Percentiles rank a stretch among this genome's conserved stretches.
phyloP scores from a whole-genome alignment of 306 rosid genomes.

The Gastrolobium villosum region DNA sequence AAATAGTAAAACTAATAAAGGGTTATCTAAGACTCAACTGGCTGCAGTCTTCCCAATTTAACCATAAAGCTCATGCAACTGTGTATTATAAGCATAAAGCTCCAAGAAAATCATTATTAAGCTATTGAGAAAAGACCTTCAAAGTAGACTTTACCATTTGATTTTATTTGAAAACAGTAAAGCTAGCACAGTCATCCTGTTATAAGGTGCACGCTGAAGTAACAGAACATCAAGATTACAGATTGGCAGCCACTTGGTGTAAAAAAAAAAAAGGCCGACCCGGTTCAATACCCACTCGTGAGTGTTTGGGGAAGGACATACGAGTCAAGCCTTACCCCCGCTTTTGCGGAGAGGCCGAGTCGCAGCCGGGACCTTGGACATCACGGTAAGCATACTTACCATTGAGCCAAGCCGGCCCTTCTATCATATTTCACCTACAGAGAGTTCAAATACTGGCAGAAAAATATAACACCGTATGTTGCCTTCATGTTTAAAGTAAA shows the following conservation, averaged over 20 bases:
- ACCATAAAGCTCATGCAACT: not conserved
- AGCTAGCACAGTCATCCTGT: slow-evolving; percentile 1
- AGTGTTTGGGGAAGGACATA: too few species aligned
- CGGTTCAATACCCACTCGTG: too few species aligned
- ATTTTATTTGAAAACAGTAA: slow-evolving; percentile 16
- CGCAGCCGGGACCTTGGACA: too few species aligned
- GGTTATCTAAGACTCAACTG: not conserved
- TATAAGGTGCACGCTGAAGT: not conserved
- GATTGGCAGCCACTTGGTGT: slow-evolving; percentile 4
- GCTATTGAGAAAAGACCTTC: slow-evolving; percentile 7
- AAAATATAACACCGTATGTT: not conserved
- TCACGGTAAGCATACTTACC: too few species aligned
- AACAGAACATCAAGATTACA: not conserved
- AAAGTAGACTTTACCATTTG: not conserved
- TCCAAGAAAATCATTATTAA: slow-evolving; percentile 27
- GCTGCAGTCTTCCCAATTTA: slow-evolving; percentile 26
- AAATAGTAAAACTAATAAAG: not conserved
- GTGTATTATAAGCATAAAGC: slow-evolving; percentile 34
- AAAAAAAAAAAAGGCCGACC: too few species aligned
- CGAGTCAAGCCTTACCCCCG: too few species aligned
- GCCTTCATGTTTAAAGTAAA: not conserved
- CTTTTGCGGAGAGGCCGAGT: too few species aligned
- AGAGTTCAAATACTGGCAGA: not conserved
- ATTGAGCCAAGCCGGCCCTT: too few species aligned
- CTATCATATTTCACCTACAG: slow-evolving; percentile 1